Conservation (phyloP, 2,329 filamentous ascomycete genomes). For the Sphaceloma murrayae region DNA sequence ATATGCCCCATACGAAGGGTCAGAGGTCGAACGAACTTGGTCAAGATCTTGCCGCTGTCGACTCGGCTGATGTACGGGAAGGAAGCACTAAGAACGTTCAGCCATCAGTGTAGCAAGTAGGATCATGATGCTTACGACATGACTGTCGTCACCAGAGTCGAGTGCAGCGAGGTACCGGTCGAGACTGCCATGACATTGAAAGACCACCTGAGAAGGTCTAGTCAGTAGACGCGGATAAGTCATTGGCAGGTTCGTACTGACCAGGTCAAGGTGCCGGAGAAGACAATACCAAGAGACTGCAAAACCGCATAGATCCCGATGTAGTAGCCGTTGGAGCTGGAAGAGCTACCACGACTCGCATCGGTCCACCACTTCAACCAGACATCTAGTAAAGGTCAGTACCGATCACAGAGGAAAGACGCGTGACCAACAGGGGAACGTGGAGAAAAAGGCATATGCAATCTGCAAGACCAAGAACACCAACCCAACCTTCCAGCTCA, state of each 20-base stretch:
- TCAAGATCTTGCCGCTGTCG: slow-evolving; percentile 36
- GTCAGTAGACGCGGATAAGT: no score
- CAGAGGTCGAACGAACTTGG: no score
- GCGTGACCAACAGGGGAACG: slow-evolving; percentile 15
- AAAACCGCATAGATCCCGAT: slow-evolving; percentile 15
- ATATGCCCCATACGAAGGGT: no score
- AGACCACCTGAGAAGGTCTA: neutral
- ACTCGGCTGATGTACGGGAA: slow-evolving; percentile 34
- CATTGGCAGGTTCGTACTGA: no score
- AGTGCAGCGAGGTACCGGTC: slow-evolving; percentile 2
- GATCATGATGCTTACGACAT: neutral
- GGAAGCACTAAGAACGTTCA: slow-evolving; percentile 13
- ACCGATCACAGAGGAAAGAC: neutral
- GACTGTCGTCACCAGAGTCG: neutral
- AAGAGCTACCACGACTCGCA: neutral
- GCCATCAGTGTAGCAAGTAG: neutral
- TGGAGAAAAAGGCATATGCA: slow-evolving; percentile 22
- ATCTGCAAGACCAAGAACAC: slow-evolving; percentile 23
- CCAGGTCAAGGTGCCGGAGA: neutral
- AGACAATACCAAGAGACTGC: slow-evolving; percentile 1
- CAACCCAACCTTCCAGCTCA: slow-evolving; percentile 25
- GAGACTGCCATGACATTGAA: slow-evolving; percentile 13
- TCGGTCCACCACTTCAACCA: slow-evolving; percentile 19
- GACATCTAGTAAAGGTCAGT: neutral
- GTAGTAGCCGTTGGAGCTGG: slow-evolving; percentile 5